These are phyloP conservation scores for Nicotiana benthamiana DNA, from an alignment of 257 asterid genomes.

Conservation along the genomic window DNA sequence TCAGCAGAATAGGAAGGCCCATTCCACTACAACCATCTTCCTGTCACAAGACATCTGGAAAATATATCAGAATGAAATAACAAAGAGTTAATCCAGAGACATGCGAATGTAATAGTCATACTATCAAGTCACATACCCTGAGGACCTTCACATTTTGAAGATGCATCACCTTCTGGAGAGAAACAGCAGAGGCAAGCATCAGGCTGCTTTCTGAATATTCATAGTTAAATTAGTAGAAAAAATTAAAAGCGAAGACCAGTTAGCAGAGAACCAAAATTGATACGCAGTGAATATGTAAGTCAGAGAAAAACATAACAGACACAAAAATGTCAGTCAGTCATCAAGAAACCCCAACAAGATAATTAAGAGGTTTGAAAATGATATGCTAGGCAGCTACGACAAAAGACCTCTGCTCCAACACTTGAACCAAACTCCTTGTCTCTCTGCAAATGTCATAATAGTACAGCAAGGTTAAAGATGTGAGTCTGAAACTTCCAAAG, in stretches of 20 bases:
- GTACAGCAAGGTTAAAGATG: constrained; percentile 85
- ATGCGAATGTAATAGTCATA: constrained; percentile 4
- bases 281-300: constrained; percentile 16
- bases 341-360: constrained; percentile 16
- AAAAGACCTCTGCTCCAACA: constrained; percentile 32
- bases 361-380: constrained; percentile 14
- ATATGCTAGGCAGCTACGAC: constrained; percentile 35
- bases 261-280: constrained; percentile 15
- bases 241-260: constrained; percentile 16
- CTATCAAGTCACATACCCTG: constrained; percentile 36
- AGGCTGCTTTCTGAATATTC: constrained; percentile 30
- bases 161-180: constrained; percentile 32
- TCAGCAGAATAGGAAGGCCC: not conserved
- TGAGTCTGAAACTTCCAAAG: constrained; percentile 99
- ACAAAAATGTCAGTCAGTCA: constrained; percentile 32
- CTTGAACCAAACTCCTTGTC: constrained; percentile 32
- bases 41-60: constrained; percentile 60
- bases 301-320: constrained; percentile 17
- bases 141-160: constrained; percentile 37
- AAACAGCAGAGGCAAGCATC: constrained; percentile 37
- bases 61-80: constrained; percentile 39
- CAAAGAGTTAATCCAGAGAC: constrained; percentile 11
- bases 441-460: constrained; percentile 72
- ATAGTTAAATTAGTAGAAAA: constrained; percentile 17
- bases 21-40: constrained; percentile 17